A percentile compares a stretch with the other conserved stretches of the same genome.
Evolutionary conservation across 768 basidiomycete species (phyloP).

Genomic region (Coprinopsis sp.): DNA sequence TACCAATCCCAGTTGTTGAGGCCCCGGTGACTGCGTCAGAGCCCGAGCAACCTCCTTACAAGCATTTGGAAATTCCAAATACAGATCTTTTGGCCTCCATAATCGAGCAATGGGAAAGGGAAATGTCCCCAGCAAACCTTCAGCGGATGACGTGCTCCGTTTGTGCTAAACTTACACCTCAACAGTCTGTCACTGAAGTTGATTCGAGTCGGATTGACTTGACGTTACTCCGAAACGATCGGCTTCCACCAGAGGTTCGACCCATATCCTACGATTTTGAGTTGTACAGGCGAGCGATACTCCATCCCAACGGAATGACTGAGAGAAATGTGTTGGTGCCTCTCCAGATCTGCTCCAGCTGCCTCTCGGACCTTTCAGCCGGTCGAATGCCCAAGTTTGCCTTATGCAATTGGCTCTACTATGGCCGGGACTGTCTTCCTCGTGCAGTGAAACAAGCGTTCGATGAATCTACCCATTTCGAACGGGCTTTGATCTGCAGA

Average conservation of each 20-base stretch:
- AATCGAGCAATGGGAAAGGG: neutral
- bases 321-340: neutral
- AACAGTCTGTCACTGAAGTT: neutral
- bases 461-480: neutral
- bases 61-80: no score
- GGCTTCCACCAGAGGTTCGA: neutral
- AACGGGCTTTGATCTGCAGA: neutral
- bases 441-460: conserved; percentile 10
- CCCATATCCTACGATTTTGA: neutral
- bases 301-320: neutral
- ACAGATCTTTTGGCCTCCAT: no score
- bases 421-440: neutral
- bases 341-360: neutral
- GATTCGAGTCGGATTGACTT: neutral
- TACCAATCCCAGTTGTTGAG: no score
- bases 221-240: neutral
- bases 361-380: neutral
- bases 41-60: no score
- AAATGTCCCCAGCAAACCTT: neutral
- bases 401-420: neutral
- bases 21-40: no score
- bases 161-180: neutral
- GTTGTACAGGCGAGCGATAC: neutral
- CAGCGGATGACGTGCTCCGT: neutral
- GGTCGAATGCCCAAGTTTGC: neutral